Evolutionary conservation across 441 rosid genomes (phyloP).

Genomic region (Dalechampia spathulata): DNA sequence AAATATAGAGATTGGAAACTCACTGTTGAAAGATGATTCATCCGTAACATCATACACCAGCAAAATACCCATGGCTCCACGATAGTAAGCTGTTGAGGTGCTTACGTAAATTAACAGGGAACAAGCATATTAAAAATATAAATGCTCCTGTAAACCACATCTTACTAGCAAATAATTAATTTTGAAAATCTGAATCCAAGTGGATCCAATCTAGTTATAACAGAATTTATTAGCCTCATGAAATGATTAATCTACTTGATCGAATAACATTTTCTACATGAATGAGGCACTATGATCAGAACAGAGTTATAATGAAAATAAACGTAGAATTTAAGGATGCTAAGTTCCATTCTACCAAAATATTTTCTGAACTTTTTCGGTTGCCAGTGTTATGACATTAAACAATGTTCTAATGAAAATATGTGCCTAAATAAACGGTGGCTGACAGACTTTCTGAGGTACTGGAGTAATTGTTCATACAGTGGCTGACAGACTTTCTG

Average conservation of each 20-base stretch:
- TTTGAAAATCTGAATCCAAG: not conserved
- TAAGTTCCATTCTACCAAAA: too few relatives aligned
- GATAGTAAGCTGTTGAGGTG: constrained; percentile 75
- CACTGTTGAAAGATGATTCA: constrained; percentile 96
- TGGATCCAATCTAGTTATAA: not conserved
- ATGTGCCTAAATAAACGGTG: not conserved
- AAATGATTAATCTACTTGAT: not conserved
- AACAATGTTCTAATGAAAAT: not conserved
- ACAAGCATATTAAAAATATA: not conserved
- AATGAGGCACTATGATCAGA: not conserved
- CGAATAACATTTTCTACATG: not conserved
- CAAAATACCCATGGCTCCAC: constrained; percentile 97
- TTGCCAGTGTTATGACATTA: not conserved
- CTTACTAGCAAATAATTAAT: not conserved
- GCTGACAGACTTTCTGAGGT: not conserved
- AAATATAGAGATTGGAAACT: too few relatives aligned
- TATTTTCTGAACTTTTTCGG: too few relatives aligned
- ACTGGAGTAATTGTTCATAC: too few relatives aligned
- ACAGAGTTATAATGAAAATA: not conserved
- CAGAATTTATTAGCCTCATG: not conserved
- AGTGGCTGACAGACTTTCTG: not conserved
- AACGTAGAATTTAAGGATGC: too few relatives aligned
- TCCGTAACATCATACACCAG: constrained; percentile 96
- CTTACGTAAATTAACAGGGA: constrained; percentile 5
- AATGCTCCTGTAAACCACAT: not conserved